Evolutionary conservation across 345 rosid species (phyloP).

Genomic region (Luvunga scandens): DNA sequence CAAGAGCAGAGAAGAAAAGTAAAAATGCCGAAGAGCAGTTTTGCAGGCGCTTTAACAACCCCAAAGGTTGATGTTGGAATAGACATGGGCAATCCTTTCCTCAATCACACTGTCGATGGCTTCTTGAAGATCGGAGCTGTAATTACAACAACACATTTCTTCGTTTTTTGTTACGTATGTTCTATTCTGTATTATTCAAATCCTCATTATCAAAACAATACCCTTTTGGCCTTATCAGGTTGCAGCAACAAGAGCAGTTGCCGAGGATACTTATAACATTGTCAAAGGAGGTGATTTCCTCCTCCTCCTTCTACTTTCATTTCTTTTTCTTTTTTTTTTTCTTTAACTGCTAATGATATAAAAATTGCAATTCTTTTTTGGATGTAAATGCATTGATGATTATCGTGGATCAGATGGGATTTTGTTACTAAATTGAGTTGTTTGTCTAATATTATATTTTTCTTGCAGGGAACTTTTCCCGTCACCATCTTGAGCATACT

Average conservation of each 20-base stretch:
- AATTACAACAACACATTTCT: background rate
- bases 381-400: background rate
- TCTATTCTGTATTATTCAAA: background rate
- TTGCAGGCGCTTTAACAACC: constrained; percentile 49
- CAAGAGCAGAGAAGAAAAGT: constrained; percentile 19
- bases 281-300: constrained; percentile 50
- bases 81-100: constrained; percentile 72
- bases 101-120: constrained; percentile 71
- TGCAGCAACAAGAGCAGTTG: constrained; percentile 57
- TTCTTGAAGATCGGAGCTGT: constrained; percentile 89
- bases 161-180: background rate
- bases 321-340: background rate
- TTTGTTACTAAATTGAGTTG: background rate
- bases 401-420: background rate
- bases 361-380: background rate
- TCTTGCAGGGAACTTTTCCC: constrained; percentile 57
- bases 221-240: constrained; percentile 41
- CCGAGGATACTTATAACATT: constrained; percentile 57
- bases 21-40: constrained; percentile 59
- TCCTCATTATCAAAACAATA: background rate
- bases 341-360: background rate
- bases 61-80: constrained; percentile 66
- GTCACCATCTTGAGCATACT: constrained; percentile 38
- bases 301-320: background rate
- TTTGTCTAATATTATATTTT: background rate